Evolutionary conservation across 2,329 filamentous ascomycete genomes (phyloP).

Genomic region (Macroventuria anomochaeta): DNA sequence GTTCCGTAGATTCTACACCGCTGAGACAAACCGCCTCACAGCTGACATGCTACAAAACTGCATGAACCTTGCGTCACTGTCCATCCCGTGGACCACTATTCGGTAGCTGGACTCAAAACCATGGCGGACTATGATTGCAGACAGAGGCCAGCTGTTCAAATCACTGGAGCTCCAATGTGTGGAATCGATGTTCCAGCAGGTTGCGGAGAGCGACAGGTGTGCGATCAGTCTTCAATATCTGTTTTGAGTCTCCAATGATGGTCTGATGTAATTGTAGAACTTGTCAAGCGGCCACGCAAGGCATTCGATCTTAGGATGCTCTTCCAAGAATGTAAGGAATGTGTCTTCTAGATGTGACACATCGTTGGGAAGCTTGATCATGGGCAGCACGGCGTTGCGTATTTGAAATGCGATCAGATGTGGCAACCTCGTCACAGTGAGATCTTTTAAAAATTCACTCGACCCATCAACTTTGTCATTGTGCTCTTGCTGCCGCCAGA

Average conservation of each 20-base stretch:
- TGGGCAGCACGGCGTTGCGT: conserved; percentile 51
- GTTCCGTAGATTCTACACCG: too few species aligned
- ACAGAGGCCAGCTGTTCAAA: too few species aligned
- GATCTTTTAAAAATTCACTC: conserved; percentile 24
- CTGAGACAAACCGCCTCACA: too few species aligned
- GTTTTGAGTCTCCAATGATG: conserved; percentile 30
- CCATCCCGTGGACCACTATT: too few species aligned
- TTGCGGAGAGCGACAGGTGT: conserved; percentile 50
- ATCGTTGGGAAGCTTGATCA: conserved; percentile 45
- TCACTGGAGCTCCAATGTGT: too few species aligned
- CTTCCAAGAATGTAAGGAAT: conserved; percentile 54
- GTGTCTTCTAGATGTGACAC: conserved; percentile 48
- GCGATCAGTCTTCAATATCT: conserved; percentile 44
- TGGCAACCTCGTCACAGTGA: conserved; percentile 52
- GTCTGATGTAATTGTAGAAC: conserved; percentile 49
- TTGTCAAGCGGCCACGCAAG: conserved; percentile 56
- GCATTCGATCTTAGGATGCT: conserved; percentile 52
- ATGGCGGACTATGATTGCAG: too few species aligned
- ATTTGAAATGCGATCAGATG: conserved; percentile 55
- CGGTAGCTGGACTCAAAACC: too few species aligned
- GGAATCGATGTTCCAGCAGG: too few species aligned
- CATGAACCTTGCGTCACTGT: too few species aligned
- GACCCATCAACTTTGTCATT: conserved; percentile 19
- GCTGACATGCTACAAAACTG: too few species aligned
- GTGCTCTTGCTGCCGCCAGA: conserved; percentile 37